Conservation (phyloP, 306 rosid genomes). For the apple (Malus domestica) region DNA sequence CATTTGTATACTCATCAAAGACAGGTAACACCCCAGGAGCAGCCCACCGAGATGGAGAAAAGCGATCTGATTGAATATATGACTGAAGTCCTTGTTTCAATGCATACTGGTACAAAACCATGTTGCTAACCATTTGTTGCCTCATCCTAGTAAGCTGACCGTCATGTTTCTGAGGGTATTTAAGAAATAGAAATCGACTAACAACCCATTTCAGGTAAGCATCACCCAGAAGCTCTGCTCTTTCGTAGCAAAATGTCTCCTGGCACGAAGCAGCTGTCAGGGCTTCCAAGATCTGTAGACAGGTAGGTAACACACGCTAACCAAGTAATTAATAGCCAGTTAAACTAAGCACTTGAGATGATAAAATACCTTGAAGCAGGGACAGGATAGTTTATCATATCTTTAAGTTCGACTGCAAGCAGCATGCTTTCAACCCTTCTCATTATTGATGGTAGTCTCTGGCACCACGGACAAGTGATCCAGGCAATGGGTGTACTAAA, state of each 20-base stretch:
- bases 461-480: slow-evolving; percentile 98
- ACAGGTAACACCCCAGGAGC: slow-evolving; percentile 98
- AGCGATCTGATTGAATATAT: slow-evolving; percentile 95
- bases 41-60: slow-evolving; percentile 97
- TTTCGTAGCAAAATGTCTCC: slow-evolving; percentile 98
- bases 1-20: slow-evolving; percentile 84
- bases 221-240: slow-evolving; percentile 99
- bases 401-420: slow-evolving; percentile 80
- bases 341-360: slow-evolving; percentile 20
- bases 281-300: slow-evolving; percentile 89
- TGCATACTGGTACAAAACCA: slow-evolving; percentile 86
- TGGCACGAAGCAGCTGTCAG: slow-evolving; percentile 99
- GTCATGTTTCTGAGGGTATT: slow-evolving; percentile 95
- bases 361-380: slow-evolving; percentile 58
- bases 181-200: slow-evolving; percentile 88
- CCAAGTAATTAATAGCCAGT: slow-evolving; percentile 10
- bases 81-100: slow-evolving; percentile 83
- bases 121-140: slow-evolving; percentile 96
- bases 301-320: slow-evolving; percentile 12
- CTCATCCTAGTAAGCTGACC: slow-evolving; percentile 99
- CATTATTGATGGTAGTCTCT: slow-evolving; percentile 96
- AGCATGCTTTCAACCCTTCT: slow-evolving; percentile 99
- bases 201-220: slow-evolving; percentile 98
- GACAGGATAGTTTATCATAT: slow-evolving; percentile 61
- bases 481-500: slow-evolving; percentile 84